phyloP scores from a whole-genome alignment of 2,329 filamentous ascomycete species.

The Alternaria triticina region DNA sequence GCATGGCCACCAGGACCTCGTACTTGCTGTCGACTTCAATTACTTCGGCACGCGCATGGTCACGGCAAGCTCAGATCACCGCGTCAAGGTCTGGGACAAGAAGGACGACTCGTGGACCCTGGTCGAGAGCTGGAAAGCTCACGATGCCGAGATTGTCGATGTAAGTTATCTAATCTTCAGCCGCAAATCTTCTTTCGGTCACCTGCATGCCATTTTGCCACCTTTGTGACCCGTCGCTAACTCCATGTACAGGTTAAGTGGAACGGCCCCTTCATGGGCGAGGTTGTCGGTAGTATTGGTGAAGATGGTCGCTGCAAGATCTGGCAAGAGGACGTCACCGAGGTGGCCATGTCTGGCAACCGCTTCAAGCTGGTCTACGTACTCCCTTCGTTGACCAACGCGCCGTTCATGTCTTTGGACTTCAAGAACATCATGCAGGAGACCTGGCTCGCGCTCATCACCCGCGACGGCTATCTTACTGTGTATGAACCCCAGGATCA shows the following conservation, averaged over 20 bases:
- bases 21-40: conserved; percentile 88
- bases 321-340: conserved; percentile 88
- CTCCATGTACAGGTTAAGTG: conserved; percentile 74
- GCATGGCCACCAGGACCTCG: conserved; percentile 79
- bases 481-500: conserved; percentile 86
- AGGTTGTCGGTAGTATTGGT: conserved; percentile 85
- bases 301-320: conserved; percentile 90
- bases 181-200: conserved; percentile 21
- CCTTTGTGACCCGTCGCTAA: conserved; percentile 28
- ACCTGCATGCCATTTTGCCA: conserved; percentile 26
- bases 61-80: conserved; percentile 89
- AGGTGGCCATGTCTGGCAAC: conserved; percentile 73
- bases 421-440: conserved; percentile 85
- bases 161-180: conserved; percentile 56
- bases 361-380: conserved; percentile 77
- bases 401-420: conserved; percentile 77
- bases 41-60: conserved; percentile 90
- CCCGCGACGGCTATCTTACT: conserved; percentile 78
- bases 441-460: conserved; percentile 84
- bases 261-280: conserved; percentile 88
- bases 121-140: conserved; percentile 87
- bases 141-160: conserved; percentile 89
- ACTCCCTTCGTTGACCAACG: conserved; percentile 70
- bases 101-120: conserved; percentile 79
- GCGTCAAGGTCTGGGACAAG: conserved; percentile 88